Base-by-base conservation (phyloP, 345 rosid species). In the Gossypium ekmanianum region DNA sequence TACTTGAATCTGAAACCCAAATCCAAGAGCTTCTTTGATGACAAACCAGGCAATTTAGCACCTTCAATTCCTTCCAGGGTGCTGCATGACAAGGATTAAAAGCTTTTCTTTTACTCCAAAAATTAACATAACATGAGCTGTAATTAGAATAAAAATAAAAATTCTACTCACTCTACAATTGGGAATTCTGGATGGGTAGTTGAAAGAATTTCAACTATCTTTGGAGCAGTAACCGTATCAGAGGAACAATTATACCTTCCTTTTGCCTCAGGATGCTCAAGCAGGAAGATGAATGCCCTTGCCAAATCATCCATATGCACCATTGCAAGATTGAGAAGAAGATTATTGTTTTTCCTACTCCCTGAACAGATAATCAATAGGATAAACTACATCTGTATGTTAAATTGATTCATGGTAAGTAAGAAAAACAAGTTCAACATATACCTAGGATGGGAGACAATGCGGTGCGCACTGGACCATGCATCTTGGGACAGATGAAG, bases 241-340 rank as follows among this genome's bases (percentile, higher is more conserved):
- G 83, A 70, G n/a, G 85, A 81, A 78, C 83, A 85, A 47, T 68
- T 75, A 22, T 84, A 75, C 18, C 91, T 80, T 44, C 85, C 89
- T 47, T 81, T 70, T 51, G 82, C 79, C 12, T 76, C 50, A 0
- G 82, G 76, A 59, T 73, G 26, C 50, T 88, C 85, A 41, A 22
- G 34, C 65, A 61, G 43, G 65, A 61, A 61, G 43, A 14, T 61
- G 29, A 29, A 41, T 61, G 43, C 18, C 39, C 57, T 52, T 52
- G 57, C 17, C 57, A 52, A 52, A 52, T 52, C 57, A 52, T 52
- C 57, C 5, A 16, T 52, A 52, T 52, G 57, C 57, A 52, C 57
- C 57, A 52, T 16, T 5, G 57, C 57, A 52, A 52, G 8, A 52
- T 52, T 52, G 57, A 52, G 17, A 52, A 52, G 20, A 52, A 52